phyloP scores from a whole-genome alignment of 2,329 filamentous ascomycete genomes.

The Fusarium robinianum region DNA sequence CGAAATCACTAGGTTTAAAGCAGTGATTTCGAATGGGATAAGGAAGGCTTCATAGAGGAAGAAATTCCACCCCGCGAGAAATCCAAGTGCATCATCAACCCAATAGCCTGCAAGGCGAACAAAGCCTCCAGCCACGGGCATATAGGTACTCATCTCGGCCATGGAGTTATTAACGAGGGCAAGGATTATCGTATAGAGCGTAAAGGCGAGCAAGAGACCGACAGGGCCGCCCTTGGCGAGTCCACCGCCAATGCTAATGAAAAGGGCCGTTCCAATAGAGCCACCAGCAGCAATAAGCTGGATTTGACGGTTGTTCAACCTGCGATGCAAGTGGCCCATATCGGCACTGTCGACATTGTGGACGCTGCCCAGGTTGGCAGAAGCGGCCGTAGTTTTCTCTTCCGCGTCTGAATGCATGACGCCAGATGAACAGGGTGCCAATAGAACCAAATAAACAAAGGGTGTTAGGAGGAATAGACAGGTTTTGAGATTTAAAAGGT shows the following conservation, averaged over 20 bases:
- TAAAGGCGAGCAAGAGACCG: not conserved
- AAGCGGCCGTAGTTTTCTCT: not conserved
- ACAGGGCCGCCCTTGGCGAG: conserved; percentile 2
- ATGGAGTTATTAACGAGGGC: not conserved
- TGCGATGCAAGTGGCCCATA: not conserved
- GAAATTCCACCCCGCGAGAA: too few species aligned
- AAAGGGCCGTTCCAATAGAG: not conserved
- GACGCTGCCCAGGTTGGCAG: not conserved
- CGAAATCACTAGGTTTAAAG: conserved; percentile 52
- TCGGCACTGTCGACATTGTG: not conserved
- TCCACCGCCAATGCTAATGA: conserved; percentile 1
- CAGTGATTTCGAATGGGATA: conserved; percentile 55
- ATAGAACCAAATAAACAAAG: too few species aligned
- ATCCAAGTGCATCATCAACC: conserved; percentile 53
- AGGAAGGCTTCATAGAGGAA: conserved; percentile 54
- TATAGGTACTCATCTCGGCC: conserved; percentile 55
- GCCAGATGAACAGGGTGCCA: not conserved
- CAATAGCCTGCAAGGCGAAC: conserved; percentile 52
- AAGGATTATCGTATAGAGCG: not conserved
- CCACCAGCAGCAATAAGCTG: conserved; percentile 1
- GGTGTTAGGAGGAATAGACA: too few species aligned
- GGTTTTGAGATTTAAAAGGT: too few species aligned
- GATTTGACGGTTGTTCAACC: conserved; percentile 1
- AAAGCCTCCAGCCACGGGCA: conserved; percentile 52
- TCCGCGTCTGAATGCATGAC: not conserved